Evolutionary conservation across 139 green algal genomes (phyloP).

Genomic region (Choricystis sp.): DNA sequence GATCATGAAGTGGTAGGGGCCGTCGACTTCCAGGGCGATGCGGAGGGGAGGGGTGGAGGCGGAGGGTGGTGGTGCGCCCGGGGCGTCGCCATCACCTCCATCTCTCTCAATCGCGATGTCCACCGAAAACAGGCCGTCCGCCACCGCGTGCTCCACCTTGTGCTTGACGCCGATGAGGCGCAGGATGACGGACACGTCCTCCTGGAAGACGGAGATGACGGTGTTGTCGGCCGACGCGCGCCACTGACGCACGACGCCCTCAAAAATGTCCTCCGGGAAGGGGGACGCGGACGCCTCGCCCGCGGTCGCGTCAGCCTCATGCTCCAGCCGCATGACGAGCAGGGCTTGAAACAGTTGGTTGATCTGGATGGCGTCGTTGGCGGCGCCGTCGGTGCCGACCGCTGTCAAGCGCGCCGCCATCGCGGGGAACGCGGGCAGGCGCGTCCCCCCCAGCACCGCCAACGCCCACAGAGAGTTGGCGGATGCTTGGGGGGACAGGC

Average conservation of each 20-base stretch:
- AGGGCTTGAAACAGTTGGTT: constrained; percentile 12
- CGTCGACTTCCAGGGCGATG: constrained; percentile 33
- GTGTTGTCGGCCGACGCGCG: constrained; percentile 1
- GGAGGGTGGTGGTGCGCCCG: background rate
- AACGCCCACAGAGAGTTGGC: constrained; percentile 29
- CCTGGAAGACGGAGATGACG: constrained; percentile 22
- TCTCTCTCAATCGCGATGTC: constrained; percentile 23
- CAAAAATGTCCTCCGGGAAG: background rate
- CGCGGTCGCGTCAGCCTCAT: background rate
- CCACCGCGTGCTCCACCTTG: constrained; percentile 20
- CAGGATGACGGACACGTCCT: constrained; percentile 20
- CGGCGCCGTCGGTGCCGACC: constrained; percentile 13
- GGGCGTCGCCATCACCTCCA: no score
- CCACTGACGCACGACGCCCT: background rate
- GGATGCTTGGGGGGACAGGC: constrained; percentile 15
- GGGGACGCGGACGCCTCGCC: background rate
- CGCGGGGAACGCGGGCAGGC: background rate
- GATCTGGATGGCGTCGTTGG: background rate
- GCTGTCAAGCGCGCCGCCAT: constrained; percentile 3
- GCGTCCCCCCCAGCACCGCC: constrained; percentile 10
- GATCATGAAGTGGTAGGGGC: constrained; percentile 32
- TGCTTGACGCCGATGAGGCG: constrained; percentile 20
- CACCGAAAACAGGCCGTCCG: constrained; percentile 21
- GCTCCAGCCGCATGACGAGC: constrained; percentile 8
- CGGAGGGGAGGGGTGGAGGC: background rate